Evolutionary conservation across 805 yeast genomes (phyloP), one percentile per base, ranked within the genome.

Genomic region (Suhomyces xylopsoci): DNA sequence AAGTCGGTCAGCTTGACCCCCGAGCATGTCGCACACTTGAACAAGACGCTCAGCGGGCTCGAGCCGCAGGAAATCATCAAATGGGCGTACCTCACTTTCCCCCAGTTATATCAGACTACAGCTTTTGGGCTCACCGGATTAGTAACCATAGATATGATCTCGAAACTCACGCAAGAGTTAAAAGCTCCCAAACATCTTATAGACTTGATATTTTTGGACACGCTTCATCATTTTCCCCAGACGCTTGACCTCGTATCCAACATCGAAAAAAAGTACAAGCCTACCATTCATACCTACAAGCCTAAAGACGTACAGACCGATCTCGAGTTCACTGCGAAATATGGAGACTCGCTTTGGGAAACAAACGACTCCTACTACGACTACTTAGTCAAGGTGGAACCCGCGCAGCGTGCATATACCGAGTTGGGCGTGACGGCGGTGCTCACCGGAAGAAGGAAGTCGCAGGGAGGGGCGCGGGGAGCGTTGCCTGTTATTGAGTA

Each of bases 41-140:
- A 91, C 70, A 62, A 70, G n/a, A 74, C 78, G 8, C 76, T 92
- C 19, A 71, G 78, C n/a, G 64, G 71, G 7, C 66, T 81, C 15
- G 63, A 82, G 1, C 90, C 97, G 0, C 81, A 83, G 58, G 89
- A 90, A 53, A 83, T 93, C 52, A 70, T 93, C 25, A 73, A 78
- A 62, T 93, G 98, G 97, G 82, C 97, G 0, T 70, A 87, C 14
- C 67, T 81, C n/a, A 90, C 96, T 0, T 85, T 92, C 62, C 97
- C 97, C 2, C 77, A 83, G 41, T 73, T 93, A 38, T 92, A 67
- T 63, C 98, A 93, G 70, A 91, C 97, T 1, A 90, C 98, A 0
- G 98, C 98, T 1, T 91, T 93, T 70, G 98, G 98, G 0, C 77
- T 93, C 46, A 89, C 97, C 1, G 98, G 98, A 0, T 71, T 93